Conservation (phyloP, 805 yeast species). For the Isabelozyma pseudorhagii region DNA sequence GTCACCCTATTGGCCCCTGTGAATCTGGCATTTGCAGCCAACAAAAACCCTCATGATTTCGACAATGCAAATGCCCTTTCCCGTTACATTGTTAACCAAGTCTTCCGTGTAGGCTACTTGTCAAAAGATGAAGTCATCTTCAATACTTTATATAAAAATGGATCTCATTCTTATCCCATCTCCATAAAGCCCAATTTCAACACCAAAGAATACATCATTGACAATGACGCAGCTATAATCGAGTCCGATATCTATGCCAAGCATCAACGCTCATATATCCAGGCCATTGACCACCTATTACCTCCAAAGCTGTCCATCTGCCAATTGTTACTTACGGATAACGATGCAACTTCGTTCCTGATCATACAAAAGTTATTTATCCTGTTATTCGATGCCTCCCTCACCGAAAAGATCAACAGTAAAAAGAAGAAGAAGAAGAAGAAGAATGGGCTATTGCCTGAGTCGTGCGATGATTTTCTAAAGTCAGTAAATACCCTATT, state of each 20-base stretch:
- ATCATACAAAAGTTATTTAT: slow-evolving; percentile 25
- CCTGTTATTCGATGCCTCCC: slow-evolving; percentile 16
- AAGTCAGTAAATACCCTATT: slow-evolving; percentile 24
- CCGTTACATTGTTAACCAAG: slow-evolving; percentile 32
- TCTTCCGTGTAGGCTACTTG: slow-evolving; percentile 29
- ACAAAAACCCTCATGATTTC: slow-evolving; percentile 2
- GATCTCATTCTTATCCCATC: slow-evolving; percentile 16
- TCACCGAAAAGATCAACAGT: slow-evolving; percentile 2
- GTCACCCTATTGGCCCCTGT: slow-evolving; percentile 79
- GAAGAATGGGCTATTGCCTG: slow-evolving; percentile 8
- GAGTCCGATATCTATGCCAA: slow-evolving; percentile 57
- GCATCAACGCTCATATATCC: slow-evolving; percentile 63
- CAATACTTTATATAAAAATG: slow-evolving; percentile 24
- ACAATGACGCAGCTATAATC: slow-evolving; percentile 48
- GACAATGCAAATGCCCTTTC: slow-evolving; percentile 9
- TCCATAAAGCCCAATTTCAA: slow-evolving; percentile 22
- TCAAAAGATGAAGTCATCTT: slow-evolving; percentile 19
- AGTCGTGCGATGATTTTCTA: slow-evolving; percentile 26
- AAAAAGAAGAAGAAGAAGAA: slow-evolving; percentile 5
- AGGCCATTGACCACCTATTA: slow-evolving; percentile 53
- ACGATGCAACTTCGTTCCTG: slow-evolving; percentile 12
- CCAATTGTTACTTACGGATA: slow-evolving; percentile 36
- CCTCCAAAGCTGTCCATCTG: slow-evolving; percentile 32
- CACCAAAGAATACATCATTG: slow-evolving; percentile 30
- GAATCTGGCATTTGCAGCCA: slow-evolving; percentile 63